phyloP scores from a whole-genome alignment of 192 early-diverging fungal genomes.

The Dissophora ornata region DNA sequence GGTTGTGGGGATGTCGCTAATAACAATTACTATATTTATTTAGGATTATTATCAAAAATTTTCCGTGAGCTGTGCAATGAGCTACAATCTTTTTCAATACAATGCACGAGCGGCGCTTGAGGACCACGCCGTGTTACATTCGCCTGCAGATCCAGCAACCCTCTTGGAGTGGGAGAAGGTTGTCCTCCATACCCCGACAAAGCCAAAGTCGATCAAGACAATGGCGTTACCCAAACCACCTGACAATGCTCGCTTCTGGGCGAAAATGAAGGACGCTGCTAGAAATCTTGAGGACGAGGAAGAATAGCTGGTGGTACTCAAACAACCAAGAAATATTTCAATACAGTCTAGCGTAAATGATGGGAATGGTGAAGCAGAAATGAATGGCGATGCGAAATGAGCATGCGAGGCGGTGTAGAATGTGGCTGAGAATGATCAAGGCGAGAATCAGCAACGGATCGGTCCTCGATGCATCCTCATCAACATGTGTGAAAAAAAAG shows the following conservation, averaged over 20 bases:
- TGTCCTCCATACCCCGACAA: slow-evolving; percentile 20
- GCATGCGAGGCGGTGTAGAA: no score
- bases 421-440: no score
- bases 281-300: slow-evolving; percentile 10
- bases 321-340: no score
- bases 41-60: slow-evolving; percentile 19
- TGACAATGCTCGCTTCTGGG: slow-evolving; percentile 9
- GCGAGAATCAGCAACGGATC: no score
- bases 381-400: no score
- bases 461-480: no score
- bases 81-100: slow-evolving; percentile 10
- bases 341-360: no score
- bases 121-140: neutral
- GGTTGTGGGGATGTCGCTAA: no score
- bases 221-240: slow-evolving; percentile 4
- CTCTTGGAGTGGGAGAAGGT: slow-evolving; percentile 21
- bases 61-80: neutral
- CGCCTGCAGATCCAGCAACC: neutral
- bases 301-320: no score
- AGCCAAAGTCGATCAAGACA: slow-evolving; percentile 3
- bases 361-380: no score
- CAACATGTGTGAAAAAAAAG: no score
- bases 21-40: neutral
- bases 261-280: slow-evolving; percentile 2
- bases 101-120: neutral